Conservation (phyloP, 768 basidiomycete genomes). For the Pulveroboletus ravenelii region DNA sequence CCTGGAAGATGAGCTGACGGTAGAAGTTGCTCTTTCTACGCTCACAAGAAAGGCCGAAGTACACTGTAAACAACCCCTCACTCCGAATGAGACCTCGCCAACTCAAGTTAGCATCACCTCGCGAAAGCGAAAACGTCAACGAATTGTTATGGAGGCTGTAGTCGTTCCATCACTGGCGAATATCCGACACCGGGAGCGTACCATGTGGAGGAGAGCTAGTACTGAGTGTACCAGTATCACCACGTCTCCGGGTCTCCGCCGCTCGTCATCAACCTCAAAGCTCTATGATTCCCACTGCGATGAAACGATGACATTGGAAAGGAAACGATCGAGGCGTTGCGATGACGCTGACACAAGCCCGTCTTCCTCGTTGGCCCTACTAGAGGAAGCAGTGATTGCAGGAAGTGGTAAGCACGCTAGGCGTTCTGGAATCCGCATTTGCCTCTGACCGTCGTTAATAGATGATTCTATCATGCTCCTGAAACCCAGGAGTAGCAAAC, state of each 20-base stretch:
- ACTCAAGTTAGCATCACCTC: constrained; percentile 2
- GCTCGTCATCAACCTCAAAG: constrained; percentile 23
- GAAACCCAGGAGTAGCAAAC: not conserved
- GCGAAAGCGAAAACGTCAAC: constrained; percentile 43
- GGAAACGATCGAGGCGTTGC: constrained; percentile 26
- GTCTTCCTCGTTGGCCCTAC: constrained; percentile 12
- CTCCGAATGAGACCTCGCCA: constrained; percentile 4
- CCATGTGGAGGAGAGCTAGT: constrained; percentile 20
- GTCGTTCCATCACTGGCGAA: constrained; percentile 39
- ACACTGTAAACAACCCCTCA: not conserved
- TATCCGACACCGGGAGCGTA: constrained; percentile 17
- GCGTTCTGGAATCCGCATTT: not conserved
- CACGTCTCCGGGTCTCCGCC: constrained; percentile 20
- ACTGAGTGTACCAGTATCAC: constrained; percentile 6
- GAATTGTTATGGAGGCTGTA: constrained; percentile 49
- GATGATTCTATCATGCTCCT: constrained; percentile 47
- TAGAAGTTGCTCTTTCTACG: constrained; percentile 21
- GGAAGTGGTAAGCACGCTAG: constrained; percentile 28
- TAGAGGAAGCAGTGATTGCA: constrained; percentile 31
- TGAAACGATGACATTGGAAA: constrained; percentile 2
- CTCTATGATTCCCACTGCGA: constrained; percentile 16
- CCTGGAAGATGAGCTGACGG: constrained; percentile 29
- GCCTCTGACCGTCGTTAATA: constrained; percentile 16
- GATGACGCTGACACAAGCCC: constrained; percentile 15
- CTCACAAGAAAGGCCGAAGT: constrained; percentile 14